phyloP scores from a whole-genome alignment of 2,329 filamentous ascomycete genomes.

The Ophiobolus disseminans region DNA sequence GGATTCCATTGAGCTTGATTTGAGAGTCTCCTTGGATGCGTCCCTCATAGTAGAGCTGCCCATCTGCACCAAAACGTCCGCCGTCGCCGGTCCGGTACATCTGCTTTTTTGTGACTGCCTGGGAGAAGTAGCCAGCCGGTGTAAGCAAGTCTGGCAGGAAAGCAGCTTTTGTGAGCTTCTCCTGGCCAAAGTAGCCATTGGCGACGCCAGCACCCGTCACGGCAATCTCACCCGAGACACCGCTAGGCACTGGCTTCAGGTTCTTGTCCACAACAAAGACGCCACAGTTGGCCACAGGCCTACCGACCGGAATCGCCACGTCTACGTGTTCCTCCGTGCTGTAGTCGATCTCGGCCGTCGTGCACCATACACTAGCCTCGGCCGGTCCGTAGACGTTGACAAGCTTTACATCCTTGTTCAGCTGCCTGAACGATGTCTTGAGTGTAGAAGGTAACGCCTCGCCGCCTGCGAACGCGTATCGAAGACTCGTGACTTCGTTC shows the following conservation, averaged over 20 bases:
- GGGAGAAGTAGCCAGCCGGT: too few relatives aligned
- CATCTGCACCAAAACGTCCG: slow-evolving; percentile 46
- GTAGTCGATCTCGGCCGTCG: slow-evolving; percentile 1
- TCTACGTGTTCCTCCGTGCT: background rate
- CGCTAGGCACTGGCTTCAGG: slow-evolving; percentile 46
- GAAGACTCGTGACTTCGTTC: background rate
- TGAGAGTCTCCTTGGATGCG: slow-evolving; percentile 47
- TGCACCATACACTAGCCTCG: slow-evolving; percentile 10
- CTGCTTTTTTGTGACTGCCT: too few relatives aligned
- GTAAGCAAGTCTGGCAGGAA: too few relatives aligned
- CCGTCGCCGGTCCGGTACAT: slow-evolving; percentile 53
- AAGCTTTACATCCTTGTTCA: slow-evolving; percentile 34
- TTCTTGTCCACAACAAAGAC: slow-evolving; percentile 53
- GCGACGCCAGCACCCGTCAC: slow-evolving; percentile 51
- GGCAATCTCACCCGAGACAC: slow-evolving; percentile 51
- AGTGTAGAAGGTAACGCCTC: background rate
- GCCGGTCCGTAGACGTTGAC: slow-evolving; percentile 28
- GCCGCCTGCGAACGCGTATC: background rate
- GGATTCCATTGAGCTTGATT: slow-evolving; percentile 56
- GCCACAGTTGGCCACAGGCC: slow-evolving; percentile 1
- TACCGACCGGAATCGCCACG: slow-evolving; percentile 4
- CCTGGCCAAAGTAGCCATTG: slow-evolving; percentile 38
- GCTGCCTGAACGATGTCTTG: slow-evolving; percentile 43
- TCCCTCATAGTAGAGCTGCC: slow-evolving; percentile 37
- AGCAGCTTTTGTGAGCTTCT: slow-evolving; percentile 21